Base-by-base conservation (phyloP, 306 rosid species). In the Neltuma alba region DNA sequence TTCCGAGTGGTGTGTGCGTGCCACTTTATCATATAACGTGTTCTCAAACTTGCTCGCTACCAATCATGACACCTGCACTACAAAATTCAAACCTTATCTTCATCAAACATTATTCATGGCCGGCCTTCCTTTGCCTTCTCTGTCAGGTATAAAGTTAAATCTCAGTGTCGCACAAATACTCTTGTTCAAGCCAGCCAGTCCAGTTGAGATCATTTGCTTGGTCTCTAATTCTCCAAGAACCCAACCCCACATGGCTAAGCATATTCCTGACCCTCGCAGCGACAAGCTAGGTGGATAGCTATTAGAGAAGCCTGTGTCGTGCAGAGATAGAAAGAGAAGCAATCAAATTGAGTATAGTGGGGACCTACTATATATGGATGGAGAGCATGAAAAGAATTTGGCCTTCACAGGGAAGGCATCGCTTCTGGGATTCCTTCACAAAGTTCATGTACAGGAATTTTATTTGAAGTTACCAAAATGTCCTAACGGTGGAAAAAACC, bases 351-450 rank as follows among this genome's bases (percentile, higher is more conserved):
- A 6, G 37, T 14, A 25, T 18, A 0, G 74, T 21, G 72, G 31
- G 20, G 76, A n/a, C 54, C 21, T 74, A 37, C 37, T 21, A 18
- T 12, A 12, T 13, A 27, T n/a, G n/a, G 14, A 25, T n/a, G n/a
- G 1, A 37, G 10, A 34, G 47, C 34, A 44, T 1, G 70, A 76
- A 47, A 45, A 10, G 63, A 23, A 64, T 1, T 21, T 47, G 80
- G 47, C 64, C 28, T 48, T 47, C 0, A 36, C 21, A 47, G 25
- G 47, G 45, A 64, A 21, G 72, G 74, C 80, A 64, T 47, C 1
- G 6, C 67, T 48, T 45, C 16, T 64, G 80, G 74, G 72, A 63
- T 31, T 76, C 79, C 71, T 33, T 74, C 34, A 23, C 77, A 36
- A 13, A 54, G 25, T 28, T 9, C 9, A 1, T 9, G 45, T 9